Base-by-base conservation (phyloP, 805 yeast species). In the Jamesozyma piceae region DNA sequence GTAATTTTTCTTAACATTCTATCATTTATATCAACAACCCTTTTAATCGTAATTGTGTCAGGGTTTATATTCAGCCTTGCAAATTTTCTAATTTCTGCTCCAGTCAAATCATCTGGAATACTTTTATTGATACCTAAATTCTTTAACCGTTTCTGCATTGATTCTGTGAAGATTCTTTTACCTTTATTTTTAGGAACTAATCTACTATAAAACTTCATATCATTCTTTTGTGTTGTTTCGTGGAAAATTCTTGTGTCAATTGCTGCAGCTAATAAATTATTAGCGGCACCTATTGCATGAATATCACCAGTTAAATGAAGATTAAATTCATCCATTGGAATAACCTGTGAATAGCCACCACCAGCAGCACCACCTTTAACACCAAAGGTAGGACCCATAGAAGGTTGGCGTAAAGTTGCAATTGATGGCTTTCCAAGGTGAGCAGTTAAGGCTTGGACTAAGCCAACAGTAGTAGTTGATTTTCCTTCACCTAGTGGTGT, bases 291-390 rank as follows among this genome's bases (percentile, higher is more conserved):
- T 47, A 90, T 88, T 37, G 97, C 97, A 66, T 90, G 97, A 52
- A 90, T 90, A 63, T 90, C 98, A 60, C 97, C 97, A 41, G 97
- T 90, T 53, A 90, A 73, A 62, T 90, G 97, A 85, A 90, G 78
- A 71, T 92, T 90, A 73, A 90, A 90, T 67, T 90, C 97, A 65
- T 90, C 98, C 97, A 90, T 90, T 40, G 97, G 97, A 55, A 90
- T 89, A 36, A 90, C 97, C 68, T 90, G 97, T 2, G 97, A 76
- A 66, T 87, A 90, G 36, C 97, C 97, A 60, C 97, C 98, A 54
- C 98, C 98, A 17, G 97, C 97, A 46, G 98, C 98, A 64, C 97
- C 97, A 58, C 98, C 98, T 69, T 90, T 90, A 55, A 90, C 88
- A 63, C 98, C 98, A 57, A 90, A 90, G n/a, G 97, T 90, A 38